phyloP scores from a whole-genome alignment of 345 rosid genomes.

The Hibiscus syriacus region DNA sequence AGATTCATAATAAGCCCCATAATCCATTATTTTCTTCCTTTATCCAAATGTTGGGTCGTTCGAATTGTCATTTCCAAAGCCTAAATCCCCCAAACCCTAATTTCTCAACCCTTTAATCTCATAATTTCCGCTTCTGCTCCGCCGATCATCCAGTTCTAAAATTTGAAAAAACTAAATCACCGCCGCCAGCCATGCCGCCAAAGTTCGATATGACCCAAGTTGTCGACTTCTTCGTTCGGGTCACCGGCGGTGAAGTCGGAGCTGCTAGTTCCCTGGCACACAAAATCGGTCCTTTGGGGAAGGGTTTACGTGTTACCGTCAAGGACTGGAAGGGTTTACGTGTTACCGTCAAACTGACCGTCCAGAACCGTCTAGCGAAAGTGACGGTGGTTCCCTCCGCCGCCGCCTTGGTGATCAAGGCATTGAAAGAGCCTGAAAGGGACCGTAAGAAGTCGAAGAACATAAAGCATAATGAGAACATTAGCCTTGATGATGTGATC shows the following conservation, averaged over 20 bases:
- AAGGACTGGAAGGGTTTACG: slow-evolving; percentile 71
- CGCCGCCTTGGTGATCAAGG: slow-evolving; percentile 68
- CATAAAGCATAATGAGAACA: slow-evolving; percentile 58
- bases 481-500: slow-evolving; percentile 59
- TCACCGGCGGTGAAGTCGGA: slow-evolving; percentile 55
- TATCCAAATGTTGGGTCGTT: background rate
- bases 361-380: slow-evolving; percentile 81
- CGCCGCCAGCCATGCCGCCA: slow-evolving; percentile 35
- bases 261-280: slow-evolving; percentile 64
- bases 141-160: background rate
- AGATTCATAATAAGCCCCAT: too few species aligned
- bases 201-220: slow-evolving; percentile 49
- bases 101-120: slow-evolving; percentile 9
- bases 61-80: background rate
- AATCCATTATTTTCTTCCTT: too few species aligned
- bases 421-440: slow-evolving; percentile 76
- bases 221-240: slow-evolving; percentile 47
- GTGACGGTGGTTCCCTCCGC: slow-evolving; percentile 78
- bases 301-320: slow-evolving; percentile 63
- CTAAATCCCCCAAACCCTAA: slow-evolving; percentile 24
- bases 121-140: slow-evolving; percentile 13
- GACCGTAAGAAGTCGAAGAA: slow-evolving; percentile 72
- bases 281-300: slow-evolving; percentile 72
- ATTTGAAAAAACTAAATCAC: background rate
- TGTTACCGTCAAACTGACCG: slow-evolving; percentile 68